Evolutionary conservation across 768 basidiomycete species (phyloP), one percentile per base, ranked within the genome.

Genomic region (Tubosaeta sp.): DNA sequence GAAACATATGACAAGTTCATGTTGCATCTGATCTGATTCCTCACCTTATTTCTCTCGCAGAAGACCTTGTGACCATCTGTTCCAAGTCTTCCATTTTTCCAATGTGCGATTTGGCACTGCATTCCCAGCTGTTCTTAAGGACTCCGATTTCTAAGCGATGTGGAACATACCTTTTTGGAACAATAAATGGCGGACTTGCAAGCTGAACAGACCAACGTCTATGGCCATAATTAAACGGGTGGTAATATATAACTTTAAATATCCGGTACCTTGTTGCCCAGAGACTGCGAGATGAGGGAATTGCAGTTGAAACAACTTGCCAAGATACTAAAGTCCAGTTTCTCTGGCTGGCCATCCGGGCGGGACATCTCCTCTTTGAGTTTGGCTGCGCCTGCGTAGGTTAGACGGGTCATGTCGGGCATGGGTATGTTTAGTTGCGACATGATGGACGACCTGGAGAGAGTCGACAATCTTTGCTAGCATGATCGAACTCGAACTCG

Each of bases 51-150:
- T 45, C 59, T 63, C 29, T 63, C 53, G 46, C 72, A 73, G 29
- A 72, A 62, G 25, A 52, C 25, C 40, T 70, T 71, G 47, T 71
- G 71, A 32, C 62, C 64, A 52, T 62, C 54, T 6, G 64, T 55
- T 16, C 69, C 62, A 16, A 64, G 46, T 16, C 55, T 59, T 29
- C 66, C 65, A 16, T 8, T 29, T 47, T 69, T 73, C 72, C 73
- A 74, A 46, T 69, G 57, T 16, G 61, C 58, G n/a, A 58, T 49
- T 52, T 73, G 71, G 51, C 71, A 73, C 71, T 72, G 40, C 11
- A 41, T 19, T 32, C 53, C 31, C 22, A 42, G 13, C 11, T 45
- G 25, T 1, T 35, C 38, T 54, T 31, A 48, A 55, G 38, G 52
- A 36, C 44, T 49, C 9, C 14, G 9, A 24, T 30, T 16, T 29